A percentile compares a stretch with the other conserved stretches of the same genome.
Evolutionary conservation across 441 rosid genomes (phyloP).

Genomic region (Theobroma grandiflorum): DNA sequence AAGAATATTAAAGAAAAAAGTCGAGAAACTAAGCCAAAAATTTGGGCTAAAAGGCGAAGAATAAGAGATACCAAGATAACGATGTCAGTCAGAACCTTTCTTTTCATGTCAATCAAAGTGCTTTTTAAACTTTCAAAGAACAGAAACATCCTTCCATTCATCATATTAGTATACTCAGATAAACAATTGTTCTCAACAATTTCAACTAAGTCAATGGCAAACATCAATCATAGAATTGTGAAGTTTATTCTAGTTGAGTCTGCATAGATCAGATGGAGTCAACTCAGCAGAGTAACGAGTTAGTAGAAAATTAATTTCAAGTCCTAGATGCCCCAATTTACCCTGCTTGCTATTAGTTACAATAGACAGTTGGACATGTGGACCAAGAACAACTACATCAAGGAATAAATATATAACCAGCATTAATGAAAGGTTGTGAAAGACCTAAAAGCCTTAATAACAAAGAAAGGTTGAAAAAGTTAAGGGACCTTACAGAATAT

Average conservation of each 20-base stretch:
- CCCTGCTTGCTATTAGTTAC: neutral
- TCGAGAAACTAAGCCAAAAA: neutral
- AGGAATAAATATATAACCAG: neutral
- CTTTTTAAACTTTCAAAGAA: slow-evolving; percentile 2
- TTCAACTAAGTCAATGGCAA: neutral
- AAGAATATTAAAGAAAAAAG: neutral
- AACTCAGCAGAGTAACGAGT: neutral
- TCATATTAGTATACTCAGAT: neutral
- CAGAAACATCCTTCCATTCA: neutral
- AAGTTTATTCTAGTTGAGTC: neutral
- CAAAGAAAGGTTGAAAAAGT: slow-evolving; percentile 9
- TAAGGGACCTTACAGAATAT: slow-evolving; percentile 71
- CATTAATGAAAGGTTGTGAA: neutral
- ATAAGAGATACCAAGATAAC: slow-evolving; percentile 11
- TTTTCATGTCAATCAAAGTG: slow-evolving; percentile 5
- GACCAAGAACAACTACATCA: neutral
- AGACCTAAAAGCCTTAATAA: slow-evolving; percentile 15
- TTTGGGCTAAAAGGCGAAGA: neutral
- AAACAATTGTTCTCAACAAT: neutral
- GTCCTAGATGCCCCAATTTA: neutral
- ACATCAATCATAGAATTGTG: neutral
- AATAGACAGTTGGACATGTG: neutral
- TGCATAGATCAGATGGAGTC: neutral
- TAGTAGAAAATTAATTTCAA: neutral
- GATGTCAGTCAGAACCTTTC: neutral